Conservation (phyloP, 352 stramenopile genomes). For the Globisporangium irregulare region DNA sequence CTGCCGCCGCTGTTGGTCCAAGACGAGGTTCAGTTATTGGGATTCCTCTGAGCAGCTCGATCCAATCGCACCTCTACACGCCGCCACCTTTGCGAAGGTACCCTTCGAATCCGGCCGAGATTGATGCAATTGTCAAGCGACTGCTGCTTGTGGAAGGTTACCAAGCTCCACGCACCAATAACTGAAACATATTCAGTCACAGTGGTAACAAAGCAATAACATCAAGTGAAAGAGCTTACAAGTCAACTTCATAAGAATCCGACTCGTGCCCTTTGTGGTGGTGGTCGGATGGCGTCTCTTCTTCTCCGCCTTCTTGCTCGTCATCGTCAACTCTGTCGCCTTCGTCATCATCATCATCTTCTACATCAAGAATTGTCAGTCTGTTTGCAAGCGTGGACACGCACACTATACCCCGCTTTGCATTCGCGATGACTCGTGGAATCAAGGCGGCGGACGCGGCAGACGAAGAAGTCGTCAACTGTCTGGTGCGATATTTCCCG, state of each 20-base stretch:
- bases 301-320: background rate
- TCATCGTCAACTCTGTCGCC: slow-evolving; percentile 22
- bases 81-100: slow-evolving; percentile 22
- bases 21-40: slow-evolving; percentile 14
- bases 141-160: slow-evolving; percentile 57
- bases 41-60: slow-evolving; percentile 4
- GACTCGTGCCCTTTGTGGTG: slow-evolving; percentile 15
- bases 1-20: background rate
- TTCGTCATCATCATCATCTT: slow-evolving; percentile 52
- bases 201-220: background rate
- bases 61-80: background rate
- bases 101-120: slow-evolving; percentile 33
- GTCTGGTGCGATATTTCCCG: slow-evolving; percentile 17
- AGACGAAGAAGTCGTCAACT: slow-evolving; percentile 17
- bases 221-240: slow-evolving; percentile 13
- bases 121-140: slow-evolving; percentile 47
- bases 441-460: slow-evolving; percentile 7
- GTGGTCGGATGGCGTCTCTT: slow-evolving; percentile 1
- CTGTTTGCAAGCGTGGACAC: slow-evolving; percentile 28
- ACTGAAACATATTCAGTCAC: background rate
- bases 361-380: slow-evolving; percentile 56
- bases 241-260: slow-evolving; percentile 30
- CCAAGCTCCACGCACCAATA: slow-evolving; percentile 17
- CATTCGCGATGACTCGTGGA: slow-evolving; percentile 38
- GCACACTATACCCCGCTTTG: slow-evolving; percentile 54